Evolutionary conservation across 768 basidiomycete species (phyloP).

Genomic region (Amanita pseudoporphyria): DNA sequence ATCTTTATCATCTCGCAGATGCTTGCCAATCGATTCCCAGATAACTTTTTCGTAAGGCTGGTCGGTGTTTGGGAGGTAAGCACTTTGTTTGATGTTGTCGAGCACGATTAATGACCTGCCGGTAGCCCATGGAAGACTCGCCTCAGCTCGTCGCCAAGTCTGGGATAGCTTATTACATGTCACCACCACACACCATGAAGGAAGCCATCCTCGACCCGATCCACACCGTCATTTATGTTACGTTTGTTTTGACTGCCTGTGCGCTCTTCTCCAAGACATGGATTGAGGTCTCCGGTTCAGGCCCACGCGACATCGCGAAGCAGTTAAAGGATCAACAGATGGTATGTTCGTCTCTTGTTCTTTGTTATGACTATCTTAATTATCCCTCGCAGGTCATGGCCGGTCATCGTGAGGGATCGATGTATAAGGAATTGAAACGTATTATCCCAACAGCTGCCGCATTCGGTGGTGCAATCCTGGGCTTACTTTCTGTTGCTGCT

Average conservation of each 20-base stretch:
- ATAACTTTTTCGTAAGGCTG: slow-evolving; percentile 80
- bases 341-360: slow-evolving; percentile 33
- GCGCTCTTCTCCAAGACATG: slow-evolving; percentile 99
- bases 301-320: slow-evolving; percentile 93
- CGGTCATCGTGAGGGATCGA: slow-evolving; percentile 90
- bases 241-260: slow-evolving; percentile 89
- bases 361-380: slow-evolving; percentile 4
- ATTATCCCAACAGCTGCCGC: slow-evolving; percentile 97
- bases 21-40: slow-evolving; percentile 86
- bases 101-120: neutral
- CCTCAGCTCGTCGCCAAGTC: slow-evolving; percentile 85
- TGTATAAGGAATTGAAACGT: slow-evolving; percentile 99
- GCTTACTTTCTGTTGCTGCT: slow-evolving; percentile 81
- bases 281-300: slow-evolving; percentile 97
- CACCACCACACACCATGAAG: slow-evolving; percentile 88
- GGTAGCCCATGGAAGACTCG: slow-evolving; percentile 85
- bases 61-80: slow-evolving; percentile 97
- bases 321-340: slow-evolving; percentile 98
- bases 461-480: slow-evolving; percentile 95
- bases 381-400: slow-evolving; percentile 51
- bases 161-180: slow-evolving; percentile 97
- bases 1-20: slow-evolving; percentile 96
- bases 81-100: slow-evolving; percentile 3
- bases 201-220: slow-evolving; percentile 88
- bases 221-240: slow-evolving; percentile 84